Evolutionary conservation across 1,284 basidiomycete species (phyloP).

Genomic region (Apiotrichum gamsii): DNA sequence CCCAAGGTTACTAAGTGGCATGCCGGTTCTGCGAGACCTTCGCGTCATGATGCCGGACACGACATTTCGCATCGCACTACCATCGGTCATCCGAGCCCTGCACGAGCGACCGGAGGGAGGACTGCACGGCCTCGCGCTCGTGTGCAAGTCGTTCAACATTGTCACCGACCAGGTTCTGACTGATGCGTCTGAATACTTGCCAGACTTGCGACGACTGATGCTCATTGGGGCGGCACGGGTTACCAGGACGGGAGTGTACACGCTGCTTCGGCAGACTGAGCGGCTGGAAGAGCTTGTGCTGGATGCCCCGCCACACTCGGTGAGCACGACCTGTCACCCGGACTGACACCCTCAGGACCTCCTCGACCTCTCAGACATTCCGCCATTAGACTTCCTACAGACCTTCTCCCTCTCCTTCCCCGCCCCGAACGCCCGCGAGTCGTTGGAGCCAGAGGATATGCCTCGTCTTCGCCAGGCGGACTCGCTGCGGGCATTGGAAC

Average conservation of each 20-base stretch:
- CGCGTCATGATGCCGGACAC: conserved; percentile 44
- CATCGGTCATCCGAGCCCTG: conserved; percentile 19
- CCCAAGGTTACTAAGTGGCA: conserved; percentile 24
- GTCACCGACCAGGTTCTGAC: conserved; percentile 34
- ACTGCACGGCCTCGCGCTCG: conserved; percentile 33
- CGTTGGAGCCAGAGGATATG: conserved; percentile 21
- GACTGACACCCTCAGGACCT: conserved; percentile 19
- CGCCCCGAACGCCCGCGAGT: conserved; percentile 1
- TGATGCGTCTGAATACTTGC: conserved; percentile 25
- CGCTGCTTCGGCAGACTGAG: conserved; percentile 22
- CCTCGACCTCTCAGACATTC: conserved; percentile 23
- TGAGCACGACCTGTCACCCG: conserved; percentile 4
- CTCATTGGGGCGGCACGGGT: conserved; percentile 39
- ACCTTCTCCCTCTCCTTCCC: conserved; percentile 34
- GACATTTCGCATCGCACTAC: conserved; percentile 22
- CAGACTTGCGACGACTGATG: conserved; percentile 27
- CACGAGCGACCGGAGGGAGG: conserved; percentile 21
- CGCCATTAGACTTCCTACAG: conserved; percentile 18
- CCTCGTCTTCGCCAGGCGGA: conserved; percentile 22
- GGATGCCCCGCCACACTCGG: conserved; percentile 35
- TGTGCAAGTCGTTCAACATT: conserved; percentile 31
- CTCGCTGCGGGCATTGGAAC: conserved; percentile 25
- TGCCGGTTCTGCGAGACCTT: conserved; percentile 34
- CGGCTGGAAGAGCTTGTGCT: conserved; percentile 36
- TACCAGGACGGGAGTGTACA: conserved; percentile 30